phyloP scores from a whole-genome alignment of 192 early-diverging fungal genomes.

The Paraglomus brasilianum region DNA sequence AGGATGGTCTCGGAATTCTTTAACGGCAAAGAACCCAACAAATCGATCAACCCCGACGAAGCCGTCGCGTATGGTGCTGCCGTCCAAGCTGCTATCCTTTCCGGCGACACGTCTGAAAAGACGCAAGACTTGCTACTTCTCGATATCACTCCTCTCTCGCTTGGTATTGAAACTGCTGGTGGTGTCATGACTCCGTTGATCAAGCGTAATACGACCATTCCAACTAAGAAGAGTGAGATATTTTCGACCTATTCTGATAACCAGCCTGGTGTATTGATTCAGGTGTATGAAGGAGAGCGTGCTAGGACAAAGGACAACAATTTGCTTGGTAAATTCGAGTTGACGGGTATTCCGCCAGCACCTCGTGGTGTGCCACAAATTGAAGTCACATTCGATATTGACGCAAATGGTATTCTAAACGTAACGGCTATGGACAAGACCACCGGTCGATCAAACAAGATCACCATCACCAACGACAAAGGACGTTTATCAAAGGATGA shows the following conservation, averaged over 20 bases:
- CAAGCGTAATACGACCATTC: conserved; percentile 97
- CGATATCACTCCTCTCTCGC: conserved; percentile 94
- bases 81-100: conserved; percentile 96
- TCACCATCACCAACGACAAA: conserved; percentile 99
- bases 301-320: conserved; percentile 98
- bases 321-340: conserved; percentile 96
- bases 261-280: conserved; percentile 97
- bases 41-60: conserved; percentile 99
- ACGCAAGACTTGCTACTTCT: conserved; percentile 91
- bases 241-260: conserved; percentile 99
- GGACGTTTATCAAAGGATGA: conserved; percentile 97
- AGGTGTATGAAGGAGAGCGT: conserved; percentile 98
- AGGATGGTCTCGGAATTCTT: conserved; percentile 98
- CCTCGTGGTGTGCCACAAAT: conserved; percentile 97
- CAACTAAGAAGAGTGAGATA: conserved; percentile 96
- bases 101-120: conserved; percentile 95
- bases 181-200: conserved; percentile 98
- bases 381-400: conserved; percentile 95
- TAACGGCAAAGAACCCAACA: conserved; percentile 99
- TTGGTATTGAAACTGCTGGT: conserved; percentile 98
- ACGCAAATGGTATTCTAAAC: conserved; percentile 97
- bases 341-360: conserved; percentile 95
- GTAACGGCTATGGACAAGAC: conserved; percentile 92
- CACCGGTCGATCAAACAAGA: conserved; percentile 92
- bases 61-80: conserved; percentile 98